Base-by-base conservation (phyloP, 2,329 filamentous ascomycete genomes). In the Gnomoniopsis smithogilvyi region DNA sequence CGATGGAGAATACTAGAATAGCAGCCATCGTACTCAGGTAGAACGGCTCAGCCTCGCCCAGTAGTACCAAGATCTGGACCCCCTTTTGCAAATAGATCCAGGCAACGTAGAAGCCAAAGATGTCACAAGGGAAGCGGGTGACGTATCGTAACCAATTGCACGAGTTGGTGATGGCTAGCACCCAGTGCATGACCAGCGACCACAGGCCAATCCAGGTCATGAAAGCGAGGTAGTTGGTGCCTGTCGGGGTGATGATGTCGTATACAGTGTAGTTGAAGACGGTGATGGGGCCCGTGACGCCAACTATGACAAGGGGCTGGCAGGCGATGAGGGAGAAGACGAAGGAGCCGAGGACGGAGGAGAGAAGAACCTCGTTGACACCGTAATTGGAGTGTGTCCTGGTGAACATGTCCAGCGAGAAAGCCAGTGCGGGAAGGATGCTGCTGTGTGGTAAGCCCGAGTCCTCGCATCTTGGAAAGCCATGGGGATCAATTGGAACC, bases 211-310 rank as follows among this genome's bases (percentile, higher is more conserved):
- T 91, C 89, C 92, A 94, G 67, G 87, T 88, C 92, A 96, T 96
- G 72, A 96, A 96, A 7, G 88, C 85, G 56, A 96, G 85, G 69
- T 94, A 96, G 68, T 93, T 88, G 6, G 89, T 90, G 1, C 90
- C 90, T 0, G 86, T 86, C 1, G 89, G 87, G 1, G 80, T 77
- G 70, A 96, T 90, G 64, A 96, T 96, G 72, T 95, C 89, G 76
- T 93, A 96, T 2, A 96, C 91, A 3, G 92, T 96, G 69, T 96
- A 96, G 71, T 96, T 96, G 70, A 96, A 96, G 30, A 96, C 91
- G 17, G 92, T 96, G 59, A 96, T 96, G 3, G 92, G 92, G 74
- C 90, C 90, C 12, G 92, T 96, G 2, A 96, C 92, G 22, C 92
- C 92, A 22, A 96, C 92, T 70, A 96, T 96, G 56, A 94, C 91